Evolutionary conservation across 345 rosid species (phyloP), one percentile per base, ranked within the genome.

Genomic region (Balakata baccata): DNA sequence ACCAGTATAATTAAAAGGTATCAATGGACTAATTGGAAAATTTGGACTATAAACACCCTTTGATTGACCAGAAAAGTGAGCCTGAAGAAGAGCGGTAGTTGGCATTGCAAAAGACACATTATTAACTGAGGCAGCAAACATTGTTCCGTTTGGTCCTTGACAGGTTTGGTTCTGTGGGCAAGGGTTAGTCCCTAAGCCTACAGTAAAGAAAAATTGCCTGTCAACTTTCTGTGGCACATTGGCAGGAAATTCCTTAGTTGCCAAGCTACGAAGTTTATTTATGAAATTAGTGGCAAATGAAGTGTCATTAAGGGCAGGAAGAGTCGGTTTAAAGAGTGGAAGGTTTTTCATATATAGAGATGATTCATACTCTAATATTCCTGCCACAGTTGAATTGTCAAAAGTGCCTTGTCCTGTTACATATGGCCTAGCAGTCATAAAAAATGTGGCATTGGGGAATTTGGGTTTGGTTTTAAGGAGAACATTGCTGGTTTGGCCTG

Each of bases 61-160:
- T 6, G 81, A 74, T 58, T 74, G 71, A 12, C 81, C 75, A 2
- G 65, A 23, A 45, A 25, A 52, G 23, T 79, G 78, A 14, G 78
- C 7, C 16, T 79, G 78, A 6, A 74, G 74, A n/a, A 79, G 22
- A 58, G 78, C 78, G 22, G 67, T 74, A 54, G 66, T 69, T 53
- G 81, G 81, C 78, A 74, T 74, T 56, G 34, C 20, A 43, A 79
- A 74, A 45, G 81, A 78, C 3, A 74, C 68, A n/a, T 79, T 79
- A 16, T 79, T 79, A 11, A 79, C 11, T 0, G 75, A 54, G 10
- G 81, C 81, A 22, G 78, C 75, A 50, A 79, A 74, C 71, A 16
- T 74, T 7, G 75, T 74, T 14, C 67, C 47, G 13, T 79, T 79
- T 49, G 77, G 80, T 10, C 75, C 71, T 58, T 64, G 71, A 20